Evolutionary conservation across 441 rosid species (phyloP).

Genomic region (Bruguiera hainesii): DNA sequence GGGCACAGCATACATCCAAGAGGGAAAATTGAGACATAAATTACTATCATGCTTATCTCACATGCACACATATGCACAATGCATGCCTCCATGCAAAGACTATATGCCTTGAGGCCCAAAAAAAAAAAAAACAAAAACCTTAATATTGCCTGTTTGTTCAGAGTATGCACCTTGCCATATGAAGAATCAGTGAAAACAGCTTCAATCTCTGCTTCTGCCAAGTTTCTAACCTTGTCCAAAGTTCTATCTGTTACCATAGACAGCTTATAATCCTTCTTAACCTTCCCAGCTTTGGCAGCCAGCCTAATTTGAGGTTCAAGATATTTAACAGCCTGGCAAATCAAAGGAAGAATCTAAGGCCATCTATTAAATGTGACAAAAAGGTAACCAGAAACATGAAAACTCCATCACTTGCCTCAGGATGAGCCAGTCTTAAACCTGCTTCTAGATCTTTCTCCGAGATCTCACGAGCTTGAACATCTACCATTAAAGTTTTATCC

Average conservation of each 20-base stretch:
- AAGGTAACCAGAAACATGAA: neutral
- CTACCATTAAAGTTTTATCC: slow-evolving; percentile 95
- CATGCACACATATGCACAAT: neutral
- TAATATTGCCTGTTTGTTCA: slow-evolving; percentile 11
- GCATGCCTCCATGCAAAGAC: neutral
- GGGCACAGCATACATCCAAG: slow-evolving; percentile 9
- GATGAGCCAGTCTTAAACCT: slow-evolving; percentile 91
- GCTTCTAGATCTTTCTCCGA: slow-evolving; percentile 87
- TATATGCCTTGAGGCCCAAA: neutral
- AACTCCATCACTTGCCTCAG: slow-evolving; percentile 51
- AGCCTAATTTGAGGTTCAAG: slow-evolving; percentile 86
- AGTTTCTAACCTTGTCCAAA: slow-evolving; percentile 60
- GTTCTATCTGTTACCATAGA: slow-evolving; percentile 71
- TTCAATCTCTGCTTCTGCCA: slow-evolving; percentile 69
- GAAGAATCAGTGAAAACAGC: slow-evolving; percentile 84
- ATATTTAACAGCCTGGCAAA: slow-evolving; percentile 75
- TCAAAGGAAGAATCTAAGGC: slow-evolving; percentile 23
- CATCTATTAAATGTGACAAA: slow-evolving; percentile 6
- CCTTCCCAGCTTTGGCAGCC: slow-evolving; percentile 91
- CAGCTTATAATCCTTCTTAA: slow-evolving; percentile 83
- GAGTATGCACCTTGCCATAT: slow-evolving; percentile 70
- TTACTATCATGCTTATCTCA: neutral
- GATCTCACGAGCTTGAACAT: slow-evolving; percentile 88
- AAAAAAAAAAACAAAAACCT: neutral
- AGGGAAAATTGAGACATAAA: neutral